Percentiles rank a stretch among this genome's conserved stretches.
Conservation (phyloP, 306 rosid genomes). For the Delonix regia region DNA sequence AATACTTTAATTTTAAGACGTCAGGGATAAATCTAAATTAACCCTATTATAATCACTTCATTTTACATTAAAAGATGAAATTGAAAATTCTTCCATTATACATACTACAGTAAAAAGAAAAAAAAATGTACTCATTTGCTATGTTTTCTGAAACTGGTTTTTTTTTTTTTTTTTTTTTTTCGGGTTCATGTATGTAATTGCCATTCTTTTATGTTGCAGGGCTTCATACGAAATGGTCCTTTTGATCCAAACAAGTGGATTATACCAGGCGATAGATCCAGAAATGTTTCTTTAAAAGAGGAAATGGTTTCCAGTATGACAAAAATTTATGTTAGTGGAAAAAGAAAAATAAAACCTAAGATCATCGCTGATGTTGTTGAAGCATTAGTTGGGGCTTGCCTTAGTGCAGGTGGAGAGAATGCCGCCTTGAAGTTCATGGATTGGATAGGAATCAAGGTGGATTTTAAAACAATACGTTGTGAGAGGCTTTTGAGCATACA, state of each 20-base stretch:
- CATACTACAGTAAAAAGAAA: no score
- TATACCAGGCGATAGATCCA: constrained; percentile 62
- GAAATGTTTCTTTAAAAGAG: constrained; percentile 36
- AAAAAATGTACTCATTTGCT: not conserved
- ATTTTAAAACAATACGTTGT: constrained; percentile 46
- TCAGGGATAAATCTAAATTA: not conserved
- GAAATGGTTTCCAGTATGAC: constrained; percentile 32
- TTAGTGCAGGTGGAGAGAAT: constrained; percentile 72
- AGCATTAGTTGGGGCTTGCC: constrained; percentile 89
- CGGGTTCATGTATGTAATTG: not conserved
- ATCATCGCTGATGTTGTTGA: constrained; percentile 85
- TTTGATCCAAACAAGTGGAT: constrained; percentile 74
- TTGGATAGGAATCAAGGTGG: constrained; percentile 73
- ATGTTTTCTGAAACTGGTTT: not conserved
- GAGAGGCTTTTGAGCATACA: constrained; percentile 46
- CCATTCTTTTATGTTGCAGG: constrained; percentile 54
- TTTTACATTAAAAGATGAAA: not conserved
- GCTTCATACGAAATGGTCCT: constrained; percentile 66
- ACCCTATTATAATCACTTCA: not conserved
- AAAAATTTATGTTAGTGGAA: constrained; percentile 46
- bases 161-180: not conserved
- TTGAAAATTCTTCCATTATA: not conserved
- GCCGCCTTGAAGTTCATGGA: constrained; percentile 70
- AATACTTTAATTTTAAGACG: not conserved
- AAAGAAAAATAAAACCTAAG: constrained; percentile 58